Conservation (phyloP, 2,329 filamentous ascomycete species). For the Beauveria sp. region DNA sequence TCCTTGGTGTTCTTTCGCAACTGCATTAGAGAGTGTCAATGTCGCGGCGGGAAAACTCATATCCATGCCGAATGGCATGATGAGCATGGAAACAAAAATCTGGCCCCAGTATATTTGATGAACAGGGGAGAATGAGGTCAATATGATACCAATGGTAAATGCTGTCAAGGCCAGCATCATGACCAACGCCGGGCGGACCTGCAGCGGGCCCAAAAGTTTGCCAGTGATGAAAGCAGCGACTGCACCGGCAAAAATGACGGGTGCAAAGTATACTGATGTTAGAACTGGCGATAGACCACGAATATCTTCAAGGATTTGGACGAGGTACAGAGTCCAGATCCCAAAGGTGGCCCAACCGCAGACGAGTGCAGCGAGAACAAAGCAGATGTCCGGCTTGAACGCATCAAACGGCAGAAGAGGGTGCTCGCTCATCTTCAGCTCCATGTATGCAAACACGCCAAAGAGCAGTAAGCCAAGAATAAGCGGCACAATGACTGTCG, state of each 20-base stretch:
- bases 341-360: conserved; percentile 49
- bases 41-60: conserved; percentile 58
- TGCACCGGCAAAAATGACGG: conserved; percentile 34
- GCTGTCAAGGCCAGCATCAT: conserved; percentile 37
- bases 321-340: conserved; percentile 45
- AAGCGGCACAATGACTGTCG: conserved; percentile 49
- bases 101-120: conserved; percentile 58
- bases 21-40: conserved; percentile 48
- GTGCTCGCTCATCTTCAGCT: conserved; percentile 35
- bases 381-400: conserved; percentile 40
- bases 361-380: conserved; percentile 47
- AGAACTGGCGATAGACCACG: conserved; percentile 35
- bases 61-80: conserved; percentile 59
- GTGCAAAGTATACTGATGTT: conserved; percentile 36
- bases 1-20: conserved; percentile 37
- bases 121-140: conserved; percentile 40
- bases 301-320: conserved; percentile 39
- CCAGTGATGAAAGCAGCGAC: conserved; percentile 37
- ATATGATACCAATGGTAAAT: conserved; percentile 34
- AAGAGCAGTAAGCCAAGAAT: conserved; percentile 50
- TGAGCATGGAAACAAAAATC: conserved; percentile 48
- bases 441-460: conserved; percentile 48
- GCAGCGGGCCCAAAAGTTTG: conserved; percentile 30
- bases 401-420: conserved; percentile 50
- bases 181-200: conserved; percentile 29